Evolutionary conservation across 768 basidiomycete genomes (phyloP), one percentile per base, ranked within the genome.

Genomic region (Pleurotus djamor): DNA sequence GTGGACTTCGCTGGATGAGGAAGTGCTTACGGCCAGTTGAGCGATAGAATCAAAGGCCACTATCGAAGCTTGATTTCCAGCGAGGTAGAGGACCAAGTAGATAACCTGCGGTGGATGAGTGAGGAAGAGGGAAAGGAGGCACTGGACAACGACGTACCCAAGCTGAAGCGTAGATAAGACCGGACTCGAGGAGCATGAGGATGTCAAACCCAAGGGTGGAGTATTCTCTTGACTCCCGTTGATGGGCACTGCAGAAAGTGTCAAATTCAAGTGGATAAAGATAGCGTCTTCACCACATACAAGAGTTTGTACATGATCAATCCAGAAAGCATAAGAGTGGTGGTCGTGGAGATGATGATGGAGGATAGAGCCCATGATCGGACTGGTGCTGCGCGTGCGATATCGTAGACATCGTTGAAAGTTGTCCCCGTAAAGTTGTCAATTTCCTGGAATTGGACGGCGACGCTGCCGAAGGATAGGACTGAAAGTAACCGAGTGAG

Each of bases 261-360:
- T 8, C 16, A 16, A 37, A 34, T 38, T 1, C 0, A 10, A 2
- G 16, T 16, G 35, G 10, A 9, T 35, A n/a, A n/a, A 54, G 35
- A 14, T 1, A 28, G 21, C 51, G 51, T 6, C 12, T 34, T 10
- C 17, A 10, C 13, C 14, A 41, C 54, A 9, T 32, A 56, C 54
- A 56, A 6, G 17, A 56, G 35, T 44, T 56, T 56, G 38, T 7
- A 17, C 54, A 56, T 56, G 28, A 56, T 56, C 17, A 56, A n/a
- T 4, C 37, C 37, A 32, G 54, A 17, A 37, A 56, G 33, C 8
- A 32, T 16, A 21, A 56, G 6, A 41, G 13, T 56, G 5, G 41
- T 44, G 17, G 28, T 41, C 2, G 41, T 32, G 5, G 54, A 43
- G 4, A 56, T 21, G n/a, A 17, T 34, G 14, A 56, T 56, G 41